Evolutionary conservation across 331 rosid genomes (phyloP), one percentile per base, ranked within the genome.

Genomic region (Ulmus americana): DNA sequence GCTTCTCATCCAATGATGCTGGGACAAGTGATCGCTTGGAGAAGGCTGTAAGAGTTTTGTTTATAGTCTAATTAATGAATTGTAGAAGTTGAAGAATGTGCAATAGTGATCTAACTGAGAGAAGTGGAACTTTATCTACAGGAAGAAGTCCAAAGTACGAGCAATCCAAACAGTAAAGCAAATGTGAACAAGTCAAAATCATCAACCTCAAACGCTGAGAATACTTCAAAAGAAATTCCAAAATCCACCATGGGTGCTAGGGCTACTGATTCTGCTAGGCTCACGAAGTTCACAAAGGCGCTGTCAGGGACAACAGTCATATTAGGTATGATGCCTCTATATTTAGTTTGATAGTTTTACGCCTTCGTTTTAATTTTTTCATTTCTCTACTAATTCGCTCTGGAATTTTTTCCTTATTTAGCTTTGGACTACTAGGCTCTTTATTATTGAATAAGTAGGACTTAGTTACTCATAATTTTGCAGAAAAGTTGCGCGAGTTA

Each of bases 241-340:
- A 88, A 82, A 64, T 69, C 84, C 55, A 45, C 80, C 58, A 64
- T 78, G 68, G 92, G 97, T 61, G 86, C 88, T 40, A 86, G 97
- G 77, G 87, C 97, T 69, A 91, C 95, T 51, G 97, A 91, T 75
- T 82, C 96, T 66, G 90, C 97, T 20, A 83, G 96, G 73, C 83
- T 91, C 45, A 59, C 73, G 76, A 91, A 91, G 82, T 88, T 86
- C 83, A 84, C 77, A 10, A 91, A 80, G 80, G 88, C 76, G 65
- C 95, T 91, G 69, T 86, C 92, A 2, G 92, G 81, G 77, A 86
- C 95, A 9, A 80, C 88, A 60, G 81, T 84, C 61, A 76, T 83
- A 72, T 67, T 86, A 80, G 97, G 97, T 88, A 84, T 52, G 50
- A 62, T 52, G 61, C 18, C 15, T 67, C 70, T 58, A 28, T 64